Percentiles rank a stretch among this genome's conserved stretches.
These are phyloP conservation scores for Scutellaria minor DNA, from an alignment of 257 asterid genomes.

Conservation along the genomic window DNA sequence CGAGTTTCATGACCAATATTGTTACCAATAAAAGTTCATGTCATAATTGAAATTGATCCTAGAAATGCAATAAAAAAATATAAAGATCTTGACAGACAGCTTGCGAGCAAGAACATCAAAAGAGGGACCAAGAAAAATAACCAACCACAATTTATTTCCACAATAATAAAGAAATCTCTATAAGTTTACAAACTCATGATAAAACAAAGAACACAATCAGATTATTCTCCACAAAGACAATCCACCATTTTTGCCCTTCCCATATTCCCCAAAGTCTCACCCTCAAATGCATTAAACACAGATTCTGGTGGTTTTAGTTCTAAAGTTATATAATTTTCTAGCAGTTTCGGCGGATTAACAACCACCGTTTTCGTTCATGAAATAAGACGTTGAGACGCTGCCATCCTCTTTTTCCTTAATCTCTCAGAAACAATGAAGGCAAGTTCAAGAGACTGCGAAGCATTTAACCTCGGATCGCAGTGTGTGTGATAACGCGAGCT, in stretches of 20 bases:
- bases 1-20: no score
- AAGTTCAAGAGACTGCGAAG: conserved; percentile 84
- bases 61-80: no score
- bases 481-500: conserved; percentile 90
- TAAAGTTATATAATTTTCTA: neutral
- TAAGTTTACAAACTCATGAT: conserved; percentile 16
- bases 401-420: conserved; percentile 68
- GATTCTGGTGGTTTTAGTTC: neutral
- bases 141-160: conserved; percentile 31
- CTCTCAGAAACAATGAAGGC: conserved; percentile 76
- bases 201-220: conserved; percentile 22
- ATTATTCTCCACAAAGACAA: conserved; percentile 17
- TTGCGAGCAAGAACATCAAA: no score
- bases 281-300: conserved; percentile 6
- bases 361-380: conserved; percentile 30
- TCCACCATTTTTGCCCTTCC: neutral
- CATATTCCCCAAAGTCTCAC: neutral
- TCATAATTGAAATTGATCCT: no score
- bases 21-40: no score
- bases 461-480: conserved; percentile 80
- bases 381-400: conserved; percentile 50
- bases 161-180: conserved; percentile 20
- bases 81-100: no score
- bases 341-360: conserved; percentile 43
- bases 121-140: neutral